Base-by-base conservation (phyloP, 768 basidiomycete genomes). In the Saitozyma sp. region DNA sequence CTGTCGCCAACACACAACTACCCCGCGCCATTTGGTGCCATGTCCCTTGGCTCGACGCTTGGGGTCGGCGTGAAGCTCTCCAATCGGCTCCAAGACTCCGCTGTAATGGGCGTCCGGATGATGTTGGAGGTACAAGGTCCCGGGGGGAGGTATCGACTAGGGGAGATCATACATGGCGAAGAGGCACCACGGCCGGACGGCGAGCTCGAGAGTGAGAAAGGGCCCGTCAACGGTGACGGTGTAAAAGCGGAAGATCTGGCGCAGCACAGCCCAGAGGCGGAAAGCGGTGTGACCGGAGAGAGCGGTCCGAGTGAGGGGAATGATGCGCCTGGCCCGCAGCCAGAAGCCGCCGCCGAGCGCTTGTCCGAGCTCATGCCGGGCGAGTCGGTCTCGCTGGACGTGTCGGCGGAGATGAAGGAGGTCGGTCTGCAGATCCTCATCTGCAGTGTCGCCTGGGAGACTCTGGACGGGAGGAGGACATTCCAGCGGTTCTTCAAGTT, bases 401-500 rank as follows among this genome's bases (percentile, higher is more conserved):
- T 92, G 1, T 83, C 86, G 63, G 89, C 91, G 71, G 94, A 97
- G 80, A 90, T 96, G 67, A 96, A 96, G 79, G 93, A 97, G 74
- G 83, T 95, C 17, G 92, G 92, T 0, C 87, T 91, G 73, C 92
- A 95, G 77, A 90, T 94, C 10, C 81, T 97, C 45, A 90, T 87
- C 2, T 92, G 91, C 72, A 87, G 87, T 7, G 89, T 95, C 37
- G 84, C 85, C 20, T 96, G 95, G 82, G 87, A 85, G n/a, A 82
- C 89, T 10, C 87, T 88, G 3, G 68, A 68, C 1, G 73, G 63
- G 0, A 55, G 63, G 14, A 67, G 68, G 73, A 86, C 86, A 29
- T 91, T 94, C 76, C 84, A 89, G 56, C 91, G 92, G 76, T 93
- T 91, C 80, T 92, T 93, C 81, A 93, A 92, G 75, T 95, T 94